Conservation (phyloP, 495 filamentous ascomycete genomes). For the Xylaria longipes region DNA sequence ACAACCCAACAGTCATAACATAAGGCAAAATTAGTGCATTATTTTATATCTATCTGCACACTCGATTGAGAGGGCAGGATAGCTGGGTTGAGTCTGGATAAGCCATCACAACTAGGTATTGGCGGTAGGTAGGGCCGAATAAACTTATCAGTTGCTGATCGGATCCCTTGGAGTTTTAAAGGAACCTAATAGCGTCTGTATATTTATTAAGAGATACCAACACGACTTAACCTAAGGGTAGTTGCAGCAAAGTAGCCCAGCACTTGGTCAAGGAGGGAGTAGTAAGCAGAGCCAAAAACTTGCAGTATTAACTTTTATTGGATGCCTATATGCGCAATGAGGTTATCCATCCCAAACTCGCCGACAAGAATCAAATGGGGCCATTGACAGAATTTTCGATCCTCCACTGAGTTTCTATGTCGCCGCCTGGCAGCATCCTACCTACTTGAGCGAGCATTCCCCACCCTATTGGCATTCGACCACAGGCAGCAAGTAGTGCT, state of each 20-base stretch:
- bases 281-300: background rate
- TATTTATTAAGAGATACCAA: background rate
- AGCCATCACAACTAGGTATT: too few relatives aligned
- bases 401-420: conserved; percentile 1
- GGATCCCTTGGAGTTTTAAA: too few relatives aligned
- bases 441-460: background rate
- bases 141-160: background rate
- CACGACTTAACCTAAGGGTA: background rate
- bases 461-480: background rate
- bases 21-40: background rate
- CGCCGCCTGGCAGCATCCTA: background rate
- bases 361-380: background rate
- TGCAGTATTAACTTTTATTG: background rate
- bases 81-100: too few relatives aligned
- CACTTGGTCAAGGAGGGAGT: background rate
- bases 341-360: background rate
- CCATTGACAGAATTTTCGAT: background rate
- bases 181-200: too few relatives aligned
- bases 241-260: background rate
- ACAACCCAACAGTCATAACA: background rate
- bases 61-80: too few relatives aligned
- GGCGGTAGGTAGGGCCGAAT: background rate
- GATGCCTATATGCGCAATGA: background rate
- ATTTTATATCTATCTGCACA: too few relatives aligned
- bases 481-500: conserved; percentile 1